Evolutionary conservation across 345 rosid species (phyloP).

Genomic region (Citrus sinensis): DVS_A1.0 CM039164.1:22036001-22036500

Average conservation of each 20-base stretch:
- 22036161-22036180: constrained; percentile 17
- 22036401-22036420: no score
- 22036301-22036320: not conserved
- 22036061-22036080: constrained; percentile 83
- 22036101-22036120: constrained; percentile 85
- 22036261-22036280: constrained; percentile 71
- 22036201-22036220: not conserved
- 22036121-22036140: constrained; percentile 68
- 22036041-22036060: constrained; percentile 83
- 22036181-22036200: not conserved
- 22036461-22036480: no score
- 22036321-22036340: not conserved
- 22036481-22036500: no score
- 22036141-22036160: constrained; percentile 43
- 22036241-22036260: constrained; percentile 71
- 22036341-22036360: no score
- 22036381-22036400: no score
- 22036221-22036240: constrained; percentile 1
- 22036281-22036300: constrained; percentile 31
- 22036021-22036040: constrained; percentile 75
- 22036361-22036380: no score
- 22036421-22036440: no score
- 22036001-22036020: constrained; percentile 52
- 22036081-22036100: constrained; percentile 99
- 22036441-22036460: no score